A percentile compares a stretch with the other conserved stretches of the same genome.
Conservation (phyloP, 1,284 basidiomycete species). For the Phlebopus sp. region DNA sequence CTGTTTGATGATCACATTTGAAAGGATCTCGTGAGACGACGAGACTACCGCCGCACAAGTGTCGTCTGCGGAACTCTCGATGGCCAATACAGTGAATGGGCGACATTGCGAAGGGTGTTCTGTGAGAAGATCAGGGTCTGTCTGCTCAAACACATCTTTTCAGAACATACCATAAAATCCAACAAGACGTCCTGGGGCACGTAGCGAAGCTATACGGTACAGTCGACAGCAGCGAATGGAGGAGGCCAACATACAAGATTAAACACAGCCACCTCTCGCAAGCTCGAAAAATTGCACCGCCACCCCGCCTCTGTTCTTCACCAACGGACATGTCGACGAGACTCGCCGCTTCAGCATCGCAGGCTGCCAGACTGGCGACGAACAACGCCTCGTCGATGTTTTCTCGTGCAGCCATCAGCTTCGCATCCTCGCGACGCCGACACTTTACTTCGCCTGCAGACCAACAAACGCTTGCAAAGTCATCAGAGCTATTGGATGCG, state of each 20-base stretch:
- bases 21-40: conserved; percentile 63
- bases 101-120: neutral
- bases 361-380: neutral
- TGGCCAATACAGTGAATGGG: conserved; percentile 68
- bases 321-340: too few species aligned
- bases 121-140: too few species aligned
- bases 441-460: conserved; percentile 5
- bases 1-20: conserved; percentile 84
- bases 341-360: neutral
- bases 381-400: neutral
- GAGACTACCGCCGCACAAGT: conserved; percentile 83
- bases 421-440: neutral
- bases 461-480: conserved; percentile 4
- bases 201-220: neutral
- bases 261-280: neutral
- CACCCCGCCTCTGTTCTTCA: neutral
- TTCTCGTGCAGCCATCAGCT: neutral
- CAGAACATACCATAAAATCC: neutral
- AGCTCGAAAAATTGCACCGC: neutral
- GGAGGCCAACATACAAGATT: neutral
- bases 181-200: neutral
- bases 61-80: conserved; percentile 88
- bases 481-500: conserved; percentile 1
- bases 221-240: neutral
- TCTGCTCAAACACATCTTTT: neutral